Base-by-base conservation (phyloP, 257 asterid species). In the Jaltomata sinuosa region DNA sequence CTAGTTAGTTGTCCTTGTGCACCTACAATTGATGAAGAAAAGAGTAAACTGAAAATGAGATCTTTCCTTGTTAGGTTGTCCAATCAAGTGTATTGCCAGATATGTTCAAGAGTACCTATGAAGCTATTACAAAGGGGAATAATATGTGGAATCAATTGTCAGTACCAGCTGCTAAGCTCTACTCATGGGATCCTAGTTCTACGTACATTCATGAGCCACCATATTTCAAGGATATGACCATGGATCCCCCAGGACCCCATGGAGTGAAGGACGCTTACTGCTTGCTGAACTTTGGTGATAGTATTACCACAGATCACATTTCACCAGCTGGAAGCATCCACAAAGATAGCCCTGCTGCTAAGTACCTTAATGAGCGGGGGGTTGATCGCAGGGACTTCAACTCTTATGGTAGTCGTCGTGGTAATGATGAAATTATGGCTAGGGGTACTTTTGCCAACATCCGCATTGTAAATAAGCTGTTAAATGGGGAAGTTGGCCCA, bases 121-220 rank as follows among this genome's bases (percentile, higher is more conserved):
- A 96, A 86, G 90, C 98, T 62, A 96, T 94, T 86, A 94, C 98
- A 6, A 86, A 88, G 87, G 99, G 98, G 42, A 94, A 96, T 83
- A 93, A 97, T 83, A 92, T 91, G 95, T 96, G 98, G 98, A 96
- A 96, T 85, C 89, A 94, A 69, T 88, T 96, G 50, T 88, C 98
- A 11, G 91, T 94, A 64, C 93, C 97, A 61, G 78, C 88, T 42
- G 72, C 92, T 80, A 91, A 92, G 87, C 85, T 94, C 59, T 96
- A 93, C 89, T 91, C 96, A 5, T 94, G 99, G 99, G 99, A 96
- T 45, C 86, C 93, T 50, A 91, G 27, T 32, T 96, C 99, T 1
- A 94, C 99, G 7, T 96, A 96, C 93, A 96, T 96, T 88, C 99
- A 96, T 11, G 97, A 96, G 88, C 98, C 98, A 27, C 99, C 99